Evolutionary conservation across 2,329 filamentous ascomycete species (phyloP).

Genomic region (Beauveria caledonica): DNA sequence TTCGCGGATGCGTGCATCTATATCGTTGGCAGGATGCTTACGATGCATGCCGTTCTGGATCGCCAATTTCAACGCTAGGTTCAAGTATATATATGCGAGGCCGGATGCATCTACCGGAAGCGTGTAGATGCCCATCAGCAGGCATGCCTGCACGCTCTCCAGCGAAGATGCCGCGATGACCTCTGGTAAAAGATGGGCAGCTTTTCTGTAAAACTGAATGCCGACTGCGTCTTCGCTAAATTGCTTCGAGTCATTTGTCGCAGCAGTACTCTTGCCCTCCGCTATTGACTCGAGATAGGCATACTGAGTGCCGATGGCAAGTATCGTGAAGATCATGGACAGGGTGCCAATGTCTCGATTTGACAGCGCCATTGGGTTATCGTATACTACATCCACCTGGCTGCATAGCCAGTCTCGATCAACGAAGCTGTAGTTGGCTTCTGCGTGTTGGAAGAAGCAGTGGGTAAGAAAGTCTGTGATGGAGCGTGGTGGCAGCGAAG

Average conservation of each 20-base stretch:
- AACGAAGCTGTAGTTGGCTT: conserved; percentile 41
- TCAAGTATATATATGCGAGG: conserved; percentile 48
- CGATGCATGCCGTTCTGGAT: conserved; percentile 55
- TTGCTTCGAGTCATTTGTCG: conserved; percentile 14
- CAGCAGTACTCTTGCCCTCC: not conserved
- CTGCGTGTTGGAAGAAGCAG: conserved; percentile 39
- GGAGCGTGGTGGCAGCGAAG: conserved; percentile 36
- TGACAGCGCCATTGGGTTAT: conserved; percentile 27
- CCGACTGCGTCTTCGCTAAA: conserved; percentile 45
- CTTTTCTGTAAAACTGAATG: conserved; percentile 48
- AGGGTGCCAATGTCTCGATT: conserved; percentile 34
- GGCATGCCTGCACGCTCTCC: conserved; percentile 49
- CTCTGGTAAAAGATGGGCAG: conserved; percentile 45
- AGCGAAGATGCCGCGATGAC: conserved; percentile 48
- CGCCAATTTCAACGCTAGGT: conserved; percentile 46
- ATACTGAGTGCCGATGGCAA: conserved; percentile 44
- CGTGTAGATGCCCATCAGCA: conserved; percentile 47
- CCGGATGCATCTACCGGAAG: conserved; percentile 48
- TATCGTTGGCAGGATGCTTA: conserved; percentile 36
- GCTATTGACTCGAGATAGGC: conserved; percentile 34
- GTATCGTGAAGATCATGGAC: conserved; percentile 37
- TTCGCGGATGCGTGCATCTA: conserved; percentile 41
- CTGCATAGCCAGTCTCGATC: conserved; percentile 34
- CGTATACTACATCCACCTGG: conserved; percentile 34
- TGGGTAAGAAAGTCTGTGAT: conserved; percentile 39